phyloP scores from a whole-genome alignment of 1,284 basidiomycete species.

The Malassezia slooffiae region DNA sequence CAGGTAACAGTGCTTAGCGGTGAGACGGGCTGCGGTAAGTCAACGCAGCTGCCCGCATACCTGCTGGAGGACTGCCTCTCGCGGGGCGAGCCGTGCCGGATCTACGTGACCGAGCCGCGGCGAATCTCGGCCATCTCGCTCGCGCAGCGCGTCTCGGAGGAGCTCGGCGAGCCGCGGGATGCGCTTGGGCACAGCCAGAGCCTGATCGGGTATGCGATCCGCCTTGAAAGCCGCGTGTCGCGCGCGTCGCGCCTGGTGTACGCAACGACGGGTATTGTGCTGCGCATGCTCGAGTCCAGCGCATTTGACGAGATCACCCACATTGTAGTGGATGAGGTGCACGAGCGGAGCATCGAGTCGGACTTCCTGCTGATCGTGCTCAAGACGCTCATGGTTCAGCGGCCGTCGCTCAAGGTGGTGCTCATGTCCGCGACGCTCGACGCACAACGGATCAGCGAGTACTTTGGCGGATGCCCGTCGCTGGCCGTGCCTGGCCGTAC shows the following conservation, averaged over 20 bases:
- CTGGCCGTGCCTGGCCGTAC: constrained; percentile 77
- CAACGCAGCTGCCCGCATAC: constrained; percentile 89
- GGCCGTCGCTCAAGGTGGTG: constrained; percentile 77
- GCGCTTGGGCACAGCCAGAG: constrained; percentile 69
- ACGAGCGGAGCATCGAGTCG: constrained; percentile 92
- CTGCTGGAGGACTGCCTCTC: constrained; percentile 82
- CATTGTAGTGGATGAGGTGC: constrained; percentile 76
- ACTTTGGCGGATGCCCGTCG: constrained; percentile 80
- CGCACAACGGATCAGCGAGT: constrained; percentile 78
- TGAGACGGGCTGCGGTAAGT: constrained; percentile 97
- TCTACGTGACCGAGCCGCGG: constrained; percentile 90
- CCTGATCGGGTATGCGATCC: constrained; percentile 87
- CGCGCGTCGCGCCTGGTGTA: constrained; percentile 31
- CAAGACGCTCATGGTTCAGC: constrained; percentile 69
- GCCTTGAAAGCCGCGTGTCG: constrained; percentile 68
- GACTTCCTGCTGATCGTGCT: constrained; percentile 94
- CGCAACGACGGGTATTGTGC: constrained; percentile 87
- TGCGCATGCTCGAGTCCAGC: constrained; percentile 86
- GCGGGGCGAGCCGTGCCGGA: constrained; percentile 72
- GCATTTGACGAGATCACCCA: constrained; percentile 91
- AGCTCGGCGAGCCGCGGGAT: constrained; percentile 75
- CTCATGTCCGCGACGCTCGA: constrained; percentile 98
- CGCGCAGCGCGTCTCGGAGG: constrained; percentile 85
- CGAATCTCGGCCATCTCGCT: constrained; percentile 95
- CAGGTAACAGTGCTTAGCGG: constrained; percentile 89